Evolutionary conservation across 2,329 filamentous ascomycete genomes (phyloP), one percentile per base, ranked within the genome.

Genomic region (Coniochaeta pulveracea): DNA sequence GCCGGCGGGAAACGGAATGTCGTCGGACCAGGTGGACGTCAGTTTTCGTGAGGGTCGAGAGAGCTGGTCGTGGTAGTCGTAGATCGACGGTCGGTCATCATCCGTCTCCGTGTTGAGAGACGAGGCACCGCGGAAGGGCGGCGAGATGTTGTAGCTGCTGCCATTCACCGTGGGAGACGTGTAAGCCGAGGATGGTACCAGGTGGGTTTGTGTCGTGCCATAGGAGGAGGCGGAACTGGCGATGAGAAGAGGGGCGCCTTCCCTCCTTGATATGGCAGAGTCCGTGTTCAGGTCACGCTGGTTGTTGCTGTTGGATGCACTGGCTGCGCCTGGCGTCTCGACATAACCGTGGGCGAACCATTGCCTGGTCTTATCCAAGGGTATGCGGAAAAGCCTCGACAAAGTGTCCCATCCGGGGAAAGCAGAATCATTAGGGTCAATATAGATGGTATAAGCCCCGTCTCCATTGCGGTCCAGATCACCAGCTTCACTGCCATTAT

Each of bases 401-500:
- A 85, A 55, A 23, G 72, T 69, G 17, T 68, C 64, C 22, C 84
- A 56, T 10, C 81, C 78, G 0, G 79, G 75, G 35, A 83, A 80
- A 21, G 58, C 59, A 12, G 57, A 48, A 8, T 67, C 61, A 2
- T 71, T 71, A 0, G 83, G 82, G 48, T 88, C 70, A 38, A 89
- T 63, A 46, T 84, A 85, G 43, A 91, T 77, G 27, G 74, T 68
- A 52, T 85, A 91, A 19, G 68, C 69, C 22, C 72, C 68, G 26
- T 47, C 43, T 10, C 11, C 35, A 18, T 40, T 27, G 24, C 32
- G 29, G 5, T 75, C 66, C 10, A 66, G 58, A 3, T 68, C 74
- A 32, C 66, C 70, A 3, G 57, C 60, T 35, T 86, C 81, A 50
- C 84, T 85, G 7, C 81, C 82, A 49, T 88, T 61, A 43, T 93